A percentile compares a stretch with the other conserved stretches of the same genome.
Evolutionary conservation across 2,329 filamentous ascomycete genomes (phyloP).

Genomic region (Dactylellina cionopaga): DNA sequence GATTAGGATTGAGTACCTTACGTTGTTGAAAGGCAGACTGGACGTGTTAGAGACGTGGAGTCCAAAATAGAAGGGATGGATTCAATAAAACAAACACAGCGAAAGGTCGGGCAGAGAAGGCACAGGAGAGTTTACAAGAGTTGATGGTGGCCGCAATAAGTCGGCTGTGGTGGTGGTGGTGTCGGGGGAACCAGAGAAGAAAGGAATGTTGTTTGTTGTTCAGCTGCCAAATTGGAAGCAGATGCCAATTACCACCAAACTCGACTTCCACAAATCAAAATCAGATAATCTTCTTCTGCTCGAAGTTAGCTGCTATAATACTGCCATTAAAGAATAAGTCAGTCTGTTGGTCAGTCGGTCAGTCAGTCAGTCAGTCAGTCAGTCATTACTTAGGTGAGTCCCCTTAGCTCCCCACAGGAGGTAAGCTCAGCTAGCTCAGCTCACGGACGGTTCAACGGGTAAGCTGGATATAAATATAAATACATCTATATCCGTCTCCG

Average conservation of each 20-base stretch:
- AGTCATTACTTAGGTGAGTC: too few species aligned
- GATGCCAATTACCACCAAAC: slow-evolving; percentile 17
- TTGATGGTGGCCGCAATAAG: slow-evolving; percentile 12
- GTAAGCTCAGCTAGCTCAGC: neutral
- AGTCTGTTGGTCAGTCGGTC: too few species aligned
- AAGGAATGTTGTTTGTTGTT: slow-evolving; percentile 51
- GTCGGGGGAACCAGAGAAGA: slow-evolving; percentile 27
- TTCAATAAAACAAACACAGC: neutral
- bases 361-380: too few species aligned
- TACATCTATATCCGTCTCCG: too few species aligned
- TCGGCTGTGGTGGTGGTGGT: slow-evolving; percentile 7
- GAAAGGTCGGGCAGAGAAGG: neutral
- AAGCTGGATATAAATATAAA: neutral
- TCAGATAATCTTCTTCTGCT: too few species aligned
- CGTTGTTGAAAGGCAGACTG: slow-evolving; percentile 9
- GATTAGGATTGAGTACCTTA: slow-evolving; percentile 23
- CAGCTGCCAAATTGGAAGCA: slow-evolving; percentile 45
- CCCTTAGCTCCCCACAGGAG: too few species aligned
- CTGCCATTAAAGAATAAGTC: too few species aligned
- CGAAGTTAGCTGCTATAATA: too few species aligned
- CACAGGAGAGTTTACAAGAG: neutral
- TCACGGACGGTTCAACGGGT: neutral
- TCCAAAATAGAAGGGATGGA: neutral
- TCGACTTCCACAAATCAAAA: neutral
- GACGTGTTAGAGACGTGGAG: neutral